Percentiles rank a stretch among this genome's conserved stretches.
phyloP scores from a whole-genome alignment of 768 basidiomycete species.

The Chalciporus chontae region DNA sequence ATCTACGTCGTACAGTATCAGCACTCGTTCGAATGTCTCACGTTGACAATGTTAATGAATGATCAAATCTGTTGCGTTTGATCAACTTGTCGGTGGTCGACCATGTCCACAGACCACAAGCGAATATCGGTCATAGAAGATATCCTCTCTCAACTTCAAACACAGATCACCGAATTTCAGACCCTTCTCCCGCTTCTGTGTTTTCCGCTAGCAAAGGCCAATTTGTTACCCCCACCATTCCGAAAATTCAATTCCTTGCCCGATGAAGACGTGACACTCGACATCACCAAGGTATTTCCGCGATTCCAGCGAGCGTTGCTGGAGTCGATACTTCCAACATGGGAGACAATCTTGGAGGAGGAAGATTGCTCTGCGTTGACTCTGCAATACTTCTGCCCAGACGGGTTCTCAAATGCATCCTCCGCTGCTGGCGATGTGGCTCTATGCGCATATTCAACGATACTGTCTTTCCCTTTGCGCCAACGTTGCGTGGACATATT shows the following conservation, averaged over 20 bases:
- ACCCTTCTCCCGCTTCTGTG: slow-evolving; percentile 54
- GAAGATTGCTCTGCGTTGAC: slow-evolving; percentile 43
- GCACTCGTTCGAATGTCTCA: too few species aligned
- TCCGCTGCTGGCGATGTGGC: slow-evolving; percentile 51
- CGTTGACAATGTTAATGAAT: too few species aligned
- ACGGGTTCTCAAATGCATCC: slow-evolving; percentile 50
- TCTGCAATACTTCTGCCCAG: slow-evolving; percentile 74
- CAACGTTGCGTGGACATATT: slow-evolving; percentile 52
- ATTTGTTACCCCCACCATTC: slow-evolving; percentile 60
- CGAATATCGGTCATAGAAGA: slow-evolving; percentile 25
- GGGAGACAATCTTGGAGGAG: slow-evolving; percentile 56
- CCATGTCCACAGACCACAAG: slow-evolving; percentile 11
- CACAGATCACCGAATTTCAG: slow-evolving; percentile 45
- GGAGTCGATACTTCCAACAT: slow-evolving; percentile 63
- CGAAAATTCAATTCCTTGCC: slow-evolving; percentile 40
- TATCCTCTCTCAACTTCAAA: slow-evolving; percentile 42
- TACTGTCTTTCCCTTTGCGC: slow-evolving; percentile 49
- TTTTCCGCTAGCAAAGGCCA: slow-evolving; percentile 53
- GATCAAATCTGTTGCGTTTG: background rate
- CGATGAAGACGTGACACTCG: slow-evolving; percentile 14
- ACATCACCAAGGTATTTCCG: slow-evolving; percentile 38
- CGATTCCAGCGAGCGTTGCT: slow-evolving; percentile 64
- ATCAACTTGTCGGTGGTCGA: background rate
- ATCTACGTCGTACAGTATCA: too few species aligned
- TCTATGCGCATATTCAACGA: slow-evolving; percentile 58